Base-by-base conservation (phyloP, 192 early-diverging fungal genomes). In the Coemansia umbellata region DNA sequence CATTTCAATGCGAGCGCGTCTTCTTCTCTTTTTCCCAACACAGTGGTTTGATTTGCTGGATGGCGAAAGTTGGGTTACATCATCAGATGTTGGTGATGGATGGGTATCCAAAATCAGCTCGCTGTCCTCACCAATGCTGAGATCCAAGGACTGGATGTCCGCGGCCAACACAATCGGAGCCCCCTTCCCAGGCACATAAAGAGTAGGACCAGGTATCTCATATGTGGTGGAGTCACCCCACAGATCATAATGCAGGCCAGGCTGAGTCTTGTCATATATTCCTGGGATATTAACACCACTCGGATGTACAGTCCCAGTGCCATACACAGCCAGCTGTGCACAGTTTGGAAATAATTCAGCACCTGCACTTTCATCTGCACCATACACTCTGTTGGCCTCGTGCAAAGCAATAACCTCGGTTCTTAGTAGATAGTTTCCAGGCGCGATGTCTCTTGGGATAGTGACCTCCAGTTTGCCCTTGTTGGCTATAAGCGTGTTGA, bases 311-410 rank as follows among this genome's bases (percentile, higher is more conserved):
- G n/a, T 40, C 7, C 60, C 61, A 1, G 47, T 50, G 8, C 55
- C 55, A 31, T 15, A 47, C 9, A 69, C 60, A 13, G 50, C 22
- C 8, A 69, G 33, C 31, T 69, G 67, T 2, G 49, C 61, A 28
- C 67, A 69, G 50, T 69, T 69, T 11, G 56, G 40, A 17, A 63
- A 69, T 11, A 63, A 53, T 35, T 69, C 59, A 3, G 47, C 53
- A 3, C 39, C 58, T 24, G 47, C 40, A 18, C 11, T 23, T 8
- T 40, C 23, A 23, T 62, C 53, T 26, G 43, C 52, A 14, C 39
- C 47, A 47, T 62, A 55, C 14, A 48, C 53, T 11, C 39, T 49
- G 8, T 47, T 41, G 0, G 66, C 40, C 3, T 60, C 47, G 32
- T 68, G 66, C 10, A 68, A 30, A 4, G 66, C 59, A 28, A 68